These are phyloP conservation scores for Pezizomycotina sp. DNA, from an alignment of 2,329 filamentous ascomycete species.

Conservation along the genomic window DNA sequence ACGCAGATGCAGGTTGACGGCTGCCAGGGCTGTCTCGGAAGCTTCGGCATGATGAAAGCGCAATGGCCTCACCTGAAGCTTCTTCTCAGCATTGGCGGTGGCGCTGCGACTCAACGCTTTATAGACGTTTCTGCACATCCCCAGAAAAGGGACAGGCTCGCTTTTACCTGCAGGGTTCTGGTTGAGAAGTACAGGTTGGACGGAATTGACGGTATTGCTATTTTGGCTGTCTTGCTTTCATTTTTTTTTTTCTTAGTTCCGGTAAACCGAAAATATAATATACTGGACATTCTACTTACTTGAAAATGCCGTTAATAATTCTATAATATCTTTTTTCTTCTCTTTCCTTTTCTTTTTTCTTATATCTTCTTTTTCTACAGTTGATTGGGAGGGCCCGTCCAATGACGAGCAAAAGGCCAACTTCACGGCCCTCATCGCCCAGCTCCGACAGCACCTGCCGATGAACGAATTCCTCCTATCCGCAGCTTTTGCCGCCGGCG, in stretches of 20 bases:
- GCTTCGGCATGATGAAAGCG: constrained; percentile 55
- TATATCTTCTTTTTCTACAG: constrained; percentile 35
- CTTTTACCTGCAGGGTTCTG: constrained; percentile 46
- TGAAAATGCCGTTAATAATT: not conserved
- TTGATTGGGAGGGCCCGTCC: constrained; percentile 65
- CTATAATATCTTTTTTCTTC: too few species aligned
- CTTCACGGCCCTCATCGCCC: constrained; percentile 51
- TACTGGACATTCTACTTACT: not conserved
- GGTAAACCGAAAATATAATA: not conserved
- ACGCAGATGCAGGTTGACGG: constrained; percentile 55
- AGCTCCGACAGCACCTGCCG: constrained; percentile 50
- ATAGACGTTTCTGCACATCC: constrained; percentile 50
- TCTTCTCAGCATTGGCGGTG: constrained; percentile 62
- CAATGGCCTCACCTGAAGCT: constrained; percentile 54
- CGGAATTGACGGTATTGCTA: constrained; percentile 54
- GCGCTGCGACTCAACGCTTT: too few species aligned
- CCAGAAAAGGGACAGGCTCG: constrained; percentile 50
- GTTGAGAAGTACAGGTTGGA: constrained; percentile 56
- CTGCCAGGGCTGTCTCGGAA: constrained; percentile 52
- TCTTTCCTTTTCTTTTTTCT: not conserved
- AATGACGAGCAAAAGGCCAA: constrained; percentile 49
- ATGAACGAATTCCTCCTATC: constrained; percentile 53
- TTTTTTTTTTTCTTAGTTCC: too few species aligned
- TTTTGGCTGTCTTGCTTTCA: too few species aligned
- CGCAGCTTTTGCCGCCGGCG: constrained; percentile 52